Conservation (phyloP, 495 filamentous ascomycete species). For the Trichoderma virens region DNA sequence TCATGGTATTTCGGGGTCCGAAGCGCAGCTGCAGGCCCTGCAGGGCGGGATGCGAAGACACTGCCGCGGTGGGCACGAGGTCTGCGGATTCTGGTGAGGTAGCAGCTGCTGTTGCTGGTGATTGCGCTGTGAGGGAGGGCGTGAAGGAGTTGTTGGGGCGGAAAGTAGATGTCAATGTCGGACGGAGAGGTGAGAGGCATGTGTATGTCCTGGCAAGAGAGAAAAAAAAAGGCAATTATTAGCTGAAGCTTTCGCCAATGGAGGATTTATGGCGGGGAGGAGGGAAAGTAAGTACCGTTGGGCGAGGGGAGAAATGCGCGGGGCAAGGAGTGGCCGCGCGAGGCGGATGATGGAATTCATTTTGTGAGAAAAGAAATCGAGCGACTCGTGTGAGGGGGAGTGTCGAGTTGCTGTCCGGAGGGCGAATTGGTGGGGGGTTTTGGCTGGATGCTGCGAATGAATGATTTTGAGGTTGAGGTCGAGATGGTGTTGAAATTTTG, state of each 20-base stretch:
- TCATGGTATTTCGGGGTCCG: constrained; percentile 39
- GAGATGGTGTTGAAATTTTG: not conserved
- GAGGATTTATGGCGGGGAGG: not conserved
- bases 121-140: constrained; percentile 6
- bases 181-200: constrained; percentile 10
- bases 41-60: constrained; percentile 34
- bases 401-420: not conserved
- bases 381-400: not conserved
- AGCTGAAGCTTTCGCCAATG: not conserved
- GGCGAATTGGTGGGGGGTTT: not conserved
- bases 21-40: constrained; percentile 32
- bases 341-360: constrained; percentile 9
- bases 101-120: not conserved
- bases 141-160: constrained; percentile 12
- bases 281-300: not conserved
- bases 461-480: not conserved
- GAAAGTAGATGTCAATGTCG: constrained; percentile 10
- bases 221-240: not conserved
- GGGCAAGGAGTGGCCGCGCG: not conserved
- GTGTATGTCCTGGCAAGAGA: constrained; percentile 8
- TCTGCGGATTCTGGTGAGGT: too few species aligned
- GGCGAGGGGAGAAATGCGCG: not conserved
- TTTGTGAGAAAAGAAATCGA: not conserved
- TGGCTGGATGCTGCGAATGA: not conserved
- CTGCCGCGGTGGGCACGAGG: constrained; percentile 27